Conservation (phyloP, 306 rosid genomes). For the Parietaria judaica region DNA sequence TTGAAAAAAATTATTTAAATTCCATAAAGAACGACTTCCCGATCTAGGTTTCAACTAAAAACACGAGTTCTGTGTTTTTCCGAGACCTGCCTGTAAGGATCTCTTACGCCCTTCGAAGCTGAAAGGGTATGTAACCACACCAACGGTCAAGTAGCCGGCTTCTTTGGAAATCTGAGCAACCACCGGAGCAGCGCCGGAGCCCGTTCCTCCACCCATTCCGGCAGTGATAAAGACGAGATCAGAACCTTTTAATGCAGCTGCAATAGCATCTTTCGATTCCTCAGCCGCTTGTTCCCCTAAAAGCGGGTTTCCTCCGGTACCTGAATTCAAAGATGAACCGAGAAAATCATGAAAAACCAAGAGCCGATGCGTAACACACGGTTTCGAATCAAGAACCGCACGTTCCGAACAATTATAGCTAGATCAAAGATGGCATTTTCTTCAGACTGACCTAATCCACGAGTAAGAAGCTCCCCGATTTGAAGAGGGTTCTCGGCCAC, state of each 20-base stretch:
- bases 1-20: not conserved
- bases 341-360: not conserved
- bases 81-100: constrained; percentile 85
- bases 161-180: constrained; percentile 94
- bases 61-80: too few relatives aligned
- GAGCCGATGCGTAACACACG: too few relatives aligned
- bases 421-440: constrained; percentile 12
- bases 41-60: too few relatives aligned
- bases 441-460: constrained; percentile 82
- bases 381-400: not conserved
- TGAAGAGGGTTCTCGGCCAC: constrained; percentile 80
- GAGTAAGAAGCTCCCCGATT: constrained; percentile 95
- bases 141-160: constrained; percentile 94
- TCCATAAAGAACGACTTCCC: too few relatives aligned
- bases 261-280: constrained; percentile 88
- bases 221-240: constrained; percentile 97
- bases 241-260: constrained; percentile 78
- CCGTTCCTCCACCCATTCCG: constrained; percentile 99
- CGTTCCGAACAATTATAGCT: not conserved
- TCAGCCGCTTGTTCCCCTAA: constrained; percentile 98
- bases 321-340: constrained; percentile 34
- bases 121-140: constrained; percentile 93
- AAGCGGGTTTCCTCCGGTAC: constrained; percentile 98
- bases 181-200: constrained; percentile 98
- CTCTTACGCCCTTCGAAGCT: constrained; percentile 97